These are phyloP conservation scores for Nowakowskiella sp. DNA, from an alignment of 192 early-diverging fungal species.

Conservation along the genomic window DNA sequence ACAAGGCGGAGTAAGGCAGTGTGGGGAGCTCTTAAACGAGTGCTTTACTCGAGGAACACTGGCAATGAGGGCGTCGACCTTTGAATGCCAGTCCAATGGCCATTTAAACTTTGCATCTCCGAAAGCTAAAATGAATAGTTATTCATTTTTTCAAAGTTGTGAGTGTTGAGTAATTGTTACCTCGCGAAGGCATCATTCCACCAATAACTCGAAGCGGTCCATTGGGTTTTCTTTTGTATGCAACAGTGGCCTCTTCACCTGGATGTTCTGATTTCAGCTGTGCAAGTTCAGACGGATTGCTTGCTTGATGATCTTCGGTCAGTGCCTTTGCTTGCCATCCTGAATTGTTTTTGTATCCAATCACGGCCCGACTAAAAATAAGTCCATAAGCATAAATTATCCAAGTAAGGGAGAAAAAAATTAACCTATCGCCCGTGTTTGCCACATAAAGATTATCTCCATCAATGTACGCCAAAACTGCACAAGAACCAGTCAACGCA, in stretches of 20 bases:
- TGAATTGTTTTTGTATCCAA: slow-evolving; percentile 1
- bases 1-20: slow-evolving; percentile 18
- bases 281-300: slow-evolving; percentile 41
- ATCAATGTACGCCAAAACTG: slow-evolving; percentile 11
- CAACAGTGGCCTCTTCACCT: slow-evolving; percentile 57
- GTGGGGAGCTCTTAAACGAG: slow-evolving; percentile 21
- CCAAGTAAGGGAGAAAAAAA: slow-evolving; percentile 4
- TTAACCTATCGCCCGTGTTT: slow-evolving; percentile 14
- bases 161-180: slow-evolving; percentile 6
- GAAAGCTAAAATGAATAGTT: slow-evolving; percentile 52
- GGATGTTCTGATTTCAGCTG: slow-evolving; percentile 63
- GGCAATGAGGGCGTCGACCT: slow-evolving; percentile 15
- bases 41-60: slow-evolving; percentile 23
- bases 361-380: slow-evolving; percentile 18
- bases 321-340: slow-evolving; percentile 28
- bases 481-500: slow-evolving; percentile 17
- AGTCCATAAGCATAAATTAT: neutral
- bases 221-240: slow-evolving; percentile 41
- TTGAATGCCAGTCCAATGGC: slow-evolving; percentile 5
- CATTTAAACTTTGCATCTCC: slow-evolving; percentile 60
- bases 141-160: slow-evolving; percentile 17
- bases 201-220: slow-evolving; percentile 25
- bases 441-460: slow-evolving; percentile 20
- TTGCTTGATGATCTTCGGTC: slow-evolving; percentile 55
- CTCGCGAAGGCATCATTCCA: slow-evolving; percentile 33